Conservation (phyloP, 345 rosid genomes). For the Ceriops decandra region DNA sequence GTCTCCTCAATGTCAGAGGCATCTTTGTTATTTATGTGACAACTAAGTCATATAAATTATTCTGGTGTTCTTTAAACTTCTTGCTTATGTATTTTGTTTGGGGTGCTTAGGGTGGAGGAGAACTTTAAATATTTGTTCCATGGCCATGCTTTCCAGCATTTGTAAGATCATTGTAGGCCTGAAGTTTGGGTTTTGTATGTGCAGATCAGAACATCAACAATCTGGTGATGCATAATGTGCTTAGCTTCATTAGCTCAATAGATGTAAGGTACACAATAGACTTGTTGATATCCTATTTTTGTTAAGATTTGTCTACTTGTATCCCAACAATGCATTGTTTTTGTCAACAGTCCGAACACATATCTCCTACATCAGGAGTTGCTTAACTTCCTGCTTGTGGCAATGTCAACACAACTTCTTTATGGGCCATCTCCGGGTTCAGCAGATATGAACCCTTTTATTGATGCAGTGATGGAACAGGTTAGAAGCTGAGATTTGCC, state of each 20-base stretch:
- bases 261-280: conserved; percentile 64
- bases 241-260: conserved; percentile 61
- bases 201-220: conserved; percentile 73
- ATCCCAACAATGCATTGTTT: conserved; percentile 33
- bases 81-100: too few species aligned
- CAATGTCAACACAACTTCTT: conserved; percentile 92
- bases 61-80: too few species aligned
- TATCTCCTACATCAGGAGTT: conserved; percentile 84
- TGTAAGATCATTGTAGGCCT: conserved; percentile 1
- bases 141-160: too few species aligned
- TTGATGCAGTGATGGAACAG: conserved; percentile 88
- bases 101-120: too few species aligned
- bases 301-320: conserved; percentile 6
- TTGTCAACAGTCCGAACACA: conserved; percentile 58
- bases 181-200: conserved; percentile 25
- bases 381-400: conserved; percentile 76
- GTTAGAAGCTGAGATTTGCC: conserved; percentile 29
- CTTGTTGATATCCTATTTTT: not conserved
- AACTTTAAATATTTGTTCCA: too few species aligned
- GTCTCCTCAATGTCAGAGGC: too few species aligned
- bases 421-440: conserved; percentile 71
- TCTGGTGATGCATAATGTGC: conserved; percentile 71
- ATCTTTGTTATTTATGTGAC: too few species aligned
- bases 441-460: conserved; percentile 70
- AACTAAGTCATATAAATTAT: too few species aligned